Percentiles rank a stretch among this genome's conserved stretches.
phyloP scores from a whole-genome alignment of 2,329 filamentous ascomycete genomes.

The Cytospora schulzeri region DNA sequence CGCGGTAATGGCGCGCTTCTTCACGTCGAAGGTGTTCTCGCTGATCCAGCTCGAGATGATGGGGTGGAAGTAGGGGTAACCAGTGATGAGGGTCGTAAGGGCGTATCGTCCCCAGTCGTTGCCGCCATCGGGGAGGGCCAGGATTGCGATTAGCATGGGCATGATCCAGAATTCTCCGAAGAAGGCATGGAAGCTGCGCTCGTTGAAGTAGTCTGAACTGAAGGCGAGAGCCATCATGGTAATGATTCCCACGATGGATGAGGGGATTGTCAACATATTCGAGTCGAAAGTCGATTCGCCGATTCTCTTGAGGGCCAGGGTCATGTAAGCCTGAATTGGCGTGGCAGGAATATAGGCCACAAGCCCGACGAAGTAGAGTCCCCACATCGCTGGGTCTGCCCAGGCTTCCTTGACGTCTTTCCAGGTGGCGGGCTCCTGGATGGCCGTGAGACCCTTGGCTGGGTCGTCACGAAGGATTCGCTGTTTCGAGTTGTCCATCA shows the following conservation, averaged over 20 bases:
- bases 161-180: constrained; percentile 56
- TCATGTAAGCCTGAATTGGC: constrained; percentile 53
- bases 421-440: constrained; percentile 46
- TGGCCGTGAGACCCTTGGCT: constrained; percentile 51
- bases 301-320: constrained; percentile 57
- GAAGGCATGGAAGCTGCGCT: constrained; percentile 55
- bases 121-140: constrained; percentile 49
- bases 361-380: constrained; percentile 52
- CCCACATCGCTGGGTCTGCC: constrained; percentile 52
- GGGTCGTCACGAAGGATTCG: constrained; percentile 56
- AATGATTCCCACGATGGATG: constrained; percentile 57
- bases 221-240: constrained; percentile 57
- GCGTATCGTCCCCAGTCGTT: constrained; percentile 55
- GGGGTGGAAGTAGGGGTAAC: constrained; percentile 61
- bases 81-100: constrained; percentile 54
- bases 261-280: constrained; percentile 65
- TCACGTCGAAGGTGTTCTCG: constrained; percentile 52
- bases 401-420: constrained; percentile 48
- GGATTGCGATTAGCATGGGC: constrained; percentile 53
- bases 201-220: constrained; percentile 57
- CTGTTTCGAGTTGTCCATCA: constrained; percentile 30
- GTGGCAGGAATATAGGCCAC: constrained; percentile 52
- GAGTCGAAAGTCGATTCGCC: constrained; percentile 61
- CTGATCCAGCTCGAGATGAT: constrained; percentile 54
- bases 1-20: constrained; percentile 51